Percentiles rank a stretch among this genome's conserved stretches.
Conservation (phyloP, 345 rosid species). For the Ailanthus altissimus region DNA sequence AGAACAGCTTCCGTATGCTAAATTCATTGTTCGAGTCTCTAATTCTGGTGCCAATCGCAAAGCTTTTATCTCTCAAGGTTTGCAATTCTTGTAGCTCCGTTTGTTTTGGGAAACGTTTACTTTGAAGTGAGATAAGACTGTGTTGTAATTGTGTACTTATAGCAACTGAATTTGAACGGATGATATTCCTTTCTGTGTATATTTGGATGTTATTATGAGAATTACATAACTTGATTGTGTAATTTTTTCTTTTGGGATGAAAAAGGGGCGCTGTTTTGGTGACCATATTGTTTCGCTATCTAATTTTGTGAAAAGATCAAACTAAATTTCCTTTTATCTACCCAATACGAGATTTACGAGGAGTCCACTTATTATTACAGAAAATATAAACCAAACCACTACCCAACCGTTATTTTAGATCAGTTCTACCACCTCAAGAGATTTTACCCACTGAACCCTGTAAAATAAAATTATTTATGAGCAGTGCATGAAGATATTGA, state of each 20-base stretch:
- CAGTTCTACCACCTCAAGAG: too few species aligned
- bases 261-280: background rate
- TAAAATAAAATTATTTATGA: too few species aligned
- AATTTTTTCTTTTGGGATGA: background rate
- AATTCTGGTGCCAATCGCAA: conserved; percentile 53
- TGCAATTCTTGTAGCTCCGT: background rate
- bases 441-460: too few species aligned
- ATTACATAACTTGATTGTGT: background rate
- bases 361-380: too few species aligned
- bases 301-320: background rate
- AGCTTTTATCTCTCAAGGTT: conserved; percentile 58
- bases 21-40: conserved; percentile 71
- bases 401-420: too few species aligned
- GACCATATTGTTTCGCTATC: background rate
- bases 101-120: background rate
- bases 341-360: too few species aligned
- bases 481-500: background rate
- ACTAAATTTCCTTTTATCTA: too few species aligned
- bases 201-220: background rate
- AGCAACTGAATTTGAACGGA: background rate
- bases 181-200: background rate
- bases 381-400: too few species aligned
- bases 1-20: conserved; percentile 81
- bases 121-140: background rate
- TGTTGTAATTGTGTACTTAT: background rate